phyloP scores from a whole-genome alignment of 2,329 filamentous ascomycete species.

The Tricladium varicosporioides region DNA sequence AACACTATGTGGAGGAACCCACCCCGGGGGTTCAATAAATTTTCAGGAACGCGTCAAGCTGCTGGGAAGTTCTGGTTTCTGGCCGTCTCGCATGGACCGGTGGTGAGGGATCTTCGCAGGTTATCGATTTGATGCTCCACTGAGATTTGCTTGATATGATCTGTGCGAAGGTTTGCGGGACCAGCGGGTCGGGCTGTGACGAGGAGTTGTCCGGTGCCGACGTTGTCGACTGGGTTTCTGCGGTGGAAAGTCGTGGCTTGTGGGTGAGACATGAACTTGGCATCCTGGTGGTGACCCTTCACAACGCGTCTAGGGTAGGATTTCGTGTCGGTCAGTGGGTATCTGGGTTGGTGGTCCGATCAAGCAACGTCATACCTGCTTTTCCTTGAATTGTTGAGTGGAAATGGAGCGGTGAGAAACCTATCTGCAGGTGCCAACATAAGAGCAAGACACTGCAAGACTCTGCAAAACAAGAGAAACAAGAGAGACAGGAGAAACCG shows the following conservation, averaged over 20 bases:
- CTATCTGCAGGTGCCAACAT: slow-evolving; percentile 30
- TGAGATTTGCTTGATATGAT: no score
- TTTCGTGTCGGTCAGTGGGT: background rate
- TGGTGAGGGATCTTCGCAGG: background rate
- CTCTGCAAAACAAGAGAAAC: no score
- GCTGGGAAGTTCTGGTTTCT: background rate
- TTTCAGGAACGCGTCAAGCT: slow-evolving; percentile 18
- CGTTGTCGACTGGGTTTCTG: background rate
- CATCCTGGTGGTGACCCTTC: background rate
- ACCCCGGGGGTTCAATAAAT: slow-evolving; percentile 1
- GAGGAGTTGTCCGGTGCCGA: background rate
- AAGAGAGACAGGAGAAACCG: no score
- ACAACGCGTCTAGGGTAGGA: background rate
- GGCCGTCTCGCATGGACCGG: background rate
- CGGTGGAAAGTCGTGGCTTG: background rate
- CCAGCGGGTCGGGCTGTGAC: no score
- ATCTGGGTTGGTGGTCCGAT: background rate
- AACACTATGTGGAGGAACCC: background rate
- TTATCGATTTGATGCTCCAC: no score
- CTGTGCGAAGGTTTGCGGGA: no score
- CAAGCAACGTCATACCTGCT: slow-evolving; percentile 16
- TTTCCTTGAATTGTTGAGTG: slow-evolving; percentile 5
- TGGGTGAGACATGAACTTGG: background rate
- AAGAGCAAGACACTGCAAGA: slow-evolving; percentile 33
- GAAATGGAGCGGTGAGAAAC: background rate